Evolutionary conservation across 352 stramenopile genomes (phyloP).

Genomic region (Phytopythium sindhum): DNA sequence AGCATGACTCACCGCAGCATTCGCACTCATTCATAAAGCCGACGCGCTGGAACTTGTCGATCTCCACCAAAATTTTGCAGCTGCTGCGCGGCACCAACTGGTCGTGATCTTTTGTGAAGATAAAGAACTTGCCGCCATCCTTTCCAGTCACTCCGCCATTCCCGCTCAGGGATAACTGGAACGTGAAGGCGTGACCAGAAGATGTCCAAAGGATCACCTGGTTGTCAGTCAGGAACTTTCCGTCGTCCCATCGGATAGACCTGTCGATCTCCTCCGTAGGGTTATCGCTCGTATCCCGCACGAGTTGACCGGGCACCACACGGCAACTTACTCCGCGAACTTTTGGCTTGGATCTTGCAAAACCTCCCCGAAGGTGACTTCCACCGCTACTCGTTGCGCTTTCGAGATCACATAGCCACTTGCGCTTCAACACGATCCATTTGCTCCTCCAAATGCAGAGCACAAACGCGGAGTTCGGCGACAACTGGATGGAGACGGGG

Average conservation of each 20-base stretch:
- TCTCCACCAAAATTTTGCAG: slow-evolving; percentile 47
- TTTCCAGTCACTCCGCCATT: slow-evolving; percentile 18
- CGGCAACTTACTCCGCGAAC: slow-evolving; percentile 50
- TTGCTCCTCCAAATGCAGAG: slow-evolving; percentile 79
- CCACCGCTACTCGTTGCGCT: slow-evolving; percentile 11
- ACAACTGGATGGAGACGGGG: slow-evolving; percentile 51
- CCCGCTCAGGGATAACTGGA: slow-evolving; percentile 18
- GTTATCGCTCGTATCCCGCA: slow-evolving; percentile 15
- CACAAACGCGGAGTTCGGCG: slow-evolving; percentile 51
- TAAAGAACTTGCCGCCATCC: slow-evolving; percentile 54
- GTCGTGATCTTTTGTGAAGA: slow-evolving; percentile 83
- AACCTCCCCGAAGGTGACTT: slow-evolving; percentile 17
- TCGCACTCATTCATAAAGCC: slow-evolving; percentile 53
- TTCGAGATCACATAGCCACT: slow-evolving; percentile 66
- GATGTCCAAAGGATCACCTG: slow-evolving; percentile 71
- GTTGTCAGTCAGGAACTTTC: slow-evolving; percentile 59
- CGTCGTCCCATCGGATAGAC: slow-evolving; percentile 51
- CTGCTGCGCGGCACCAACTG: slow-evolving; percentile 77
- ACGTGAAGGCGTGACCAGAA: slow-evolving; percentile 60
- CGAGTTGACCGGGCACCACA: slow-evolving; percentile 28
- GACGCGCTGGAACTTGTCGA: slow-evolving; percentile 53
- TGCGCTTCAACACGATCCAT: slow-evolving; percentile 73
- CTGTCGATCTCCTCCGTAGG: slow-evolving; percentile 11
- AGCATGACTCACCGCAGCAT: slow-evolving; percentile 25
- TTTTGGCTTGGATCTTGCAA: slow-evolving; percentile 25